Evolutionary conservation across 495 filamentous ascomycete species (phyloP), one percentile per base, ranked within the genome.

Genomic region (Aspergillus incahuasiensis): DNA sequence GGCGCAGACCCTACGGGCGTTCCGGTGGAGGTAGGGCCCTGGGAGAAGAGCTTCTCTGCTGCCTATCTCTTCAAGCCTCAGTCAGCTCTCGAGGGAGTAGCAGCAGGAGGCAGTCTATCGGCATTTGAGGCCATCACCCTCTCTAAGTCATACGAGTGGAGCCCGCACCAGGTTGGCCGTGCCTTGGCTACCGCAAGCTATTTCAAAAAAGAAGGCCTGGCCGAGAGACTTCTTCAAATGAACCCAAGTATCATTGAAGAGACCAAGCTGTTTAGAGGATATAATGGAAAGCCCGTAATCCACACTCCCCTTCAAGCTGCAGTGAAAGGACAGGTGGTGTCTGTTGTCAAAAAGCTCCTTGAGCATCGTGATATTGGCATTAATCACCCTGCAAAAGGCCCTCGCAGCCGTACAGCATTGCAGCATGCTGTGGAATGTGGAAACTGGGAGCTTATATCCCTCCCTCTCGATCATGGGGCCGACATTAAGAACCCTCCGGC

Each of bases 391-490:
- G 39, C 22, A 9, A 42, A 16, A 21, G 50, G 50, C 1, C 24
- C 16, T 3, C 22, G 16, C 19, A n/a, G 51, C 41, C 51, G 41
- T 13, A 63, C 60, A 20, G 57, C 68, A 0, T 47, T 73, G 5
- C 70, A 73, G 42, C 32, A 35, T 4, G 68, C 70, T 9, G 63
- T 62, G 8, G 62, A 62, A 46, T 48, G 46, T 9, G 63, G 69
- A 52, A 58, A 63, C 24, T 18, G 59, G 15, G 43, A 63, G 4
- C 28, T 75, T 0, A 63, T 68, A 0, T 52, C 66, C 9, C 57
- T 65, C 34, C 67, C 75, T 8, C 44, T 74, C 20, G 50, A 55
- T 19, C 57, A 38, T 11, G 65, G 62, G 1, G 74, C 70, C 25
- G 57, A 72, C 20, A 52, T 72, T 13, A 66, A 74, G 34, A 52